Conservation (phyloP, 2,329 filamentous ascomycete genomes). For the Botrytis byssoidea region DNA sequence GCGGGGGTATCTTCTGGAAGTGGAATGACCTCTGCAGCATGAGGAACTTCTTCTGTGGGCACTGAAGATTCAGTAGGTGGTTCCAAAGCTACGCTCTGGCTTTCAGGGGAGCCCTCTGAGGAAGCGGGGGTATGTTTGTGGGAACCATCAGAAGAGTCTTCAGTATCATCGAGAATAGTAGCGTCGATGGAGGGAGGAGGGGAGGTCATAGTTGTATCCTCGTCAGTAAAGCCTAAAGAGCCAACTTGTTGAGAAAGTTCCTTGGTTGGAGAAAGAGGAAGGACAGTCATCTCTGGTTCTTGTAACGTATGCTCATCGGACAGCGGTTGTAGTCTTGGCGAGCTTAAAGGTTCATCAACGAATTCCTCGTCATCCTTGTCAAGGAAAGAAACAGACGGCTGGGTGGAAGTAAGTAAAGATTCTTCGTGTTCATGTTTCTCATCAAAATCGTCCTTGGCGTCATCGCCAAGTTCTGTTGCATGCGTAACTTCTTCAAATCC, state of each 20-base stretch:
- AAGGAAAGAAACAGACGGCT: slow-evolving; percentile 44
- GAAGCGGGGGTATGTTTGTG: slow-evolving; percentile 27
- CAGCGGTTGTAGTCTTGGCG: slow-evolving; percentile 61
- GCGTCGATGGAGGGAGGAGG: slow-evolving; percentile 29
- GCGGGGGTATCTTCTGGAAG: slow-evolving; percentile 67
- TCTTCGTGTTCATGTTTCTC: slow-evolving; percentile 52
- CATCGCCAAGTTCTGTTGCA: slow-evolving; percentile 68
- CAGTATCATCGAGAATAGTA: slow-evolving; percentile 18
- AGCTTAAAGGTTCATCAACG: slow-evolving; percentile 74
- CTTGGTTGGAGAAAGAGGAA: slow-evolving; percentile 57
- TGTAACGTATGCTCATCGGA: slow-evolving; percentile 52
- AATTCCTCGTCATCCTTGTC: slow-evolving; percentile 70
- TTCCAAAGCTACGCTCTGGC: slow-evolving; percentile 21
- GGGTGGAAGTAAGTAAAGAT: slow-evolving; percentile 46
- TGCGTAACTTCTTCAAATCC: slow-evolving; percentile 87
- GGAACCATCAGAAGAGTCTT: slow-evolving; percentile 26
- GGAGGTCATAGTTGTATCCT: slow-evolving; percentile 35
- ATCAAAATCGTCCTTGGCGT: slow-evolving; percentile 67
- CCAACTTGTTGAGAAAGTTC: slow-evolving; percentile 37
- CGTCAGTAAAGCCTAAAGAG: slow-evolving; percentile 32
- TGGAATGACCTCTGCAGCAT: slow-evolving; percentile 22
- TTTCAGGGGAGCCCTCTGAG: slow-evolving; percentile 33
- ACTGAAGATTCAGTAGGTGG: slow-evolving; percentile 24
- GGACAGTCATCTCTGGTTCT: slow-evolving; percentile 57
- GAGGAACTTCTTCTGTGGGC: slow-evolving; percentile 13